A percentile compares a stretch with the other conserved stretches of the same genome.
Evolutionary conservation across 2,329 filamentous ascomycete genomes (phyloP).

Genomic region (Aspergillus sp.): DNA sequence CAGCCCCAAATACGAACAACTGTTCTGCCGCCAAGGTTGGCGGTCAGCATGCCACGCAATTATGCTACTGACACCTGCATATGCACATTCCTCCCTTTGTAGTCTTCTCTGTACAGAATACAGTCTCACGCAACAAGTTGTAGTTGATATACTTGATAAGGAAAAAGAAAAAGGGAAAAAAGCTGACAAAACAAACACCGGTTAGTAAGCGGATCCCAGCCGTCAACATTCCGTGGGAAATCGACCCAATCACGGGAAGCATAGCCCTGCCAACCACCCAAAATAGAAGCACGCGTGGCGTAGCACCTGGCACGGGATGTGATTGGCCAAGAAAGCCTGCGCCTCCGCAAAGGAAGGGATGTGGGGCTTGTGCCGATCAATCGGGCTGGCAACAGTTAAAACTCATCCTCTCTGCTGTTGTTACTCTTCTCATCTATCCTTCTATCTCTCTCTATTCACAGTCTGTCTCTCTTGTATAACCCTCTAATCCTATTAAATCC

Average conservation of each 20-base stretch:
- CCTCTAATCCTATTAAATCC: not conserved
- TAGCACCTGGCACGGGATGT: slow-evolving; percentile 5
- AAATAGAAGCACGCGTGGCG: slow-evolving; percentile 24
- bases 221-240: not conserved
- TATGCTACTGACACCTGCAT: too few relatives aligned
- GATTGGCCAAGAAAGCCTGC: slow-evolving; percentile 12
- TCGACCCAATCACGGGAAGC: slow-evolving; percentile 7
- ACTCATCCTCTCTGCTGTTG: slow-evolving; percentile 1
- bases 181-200: too few relatives aligned
- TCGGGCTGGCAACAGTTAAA: slow-evolving; percentile 3
- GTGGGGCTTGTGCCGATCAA: not conserved
- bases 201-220: not conserved
- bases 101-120: too few relatives aligned
- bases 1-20: too few relatives aligned
- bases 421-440: not conserved
- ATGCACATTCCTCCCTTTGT: too few relatives aligned
- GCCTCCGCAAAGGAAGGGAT: not conserved
- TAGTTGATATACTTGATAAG: too few relatives aligned
- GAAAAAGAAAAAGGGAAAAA: too few relatives aligned
- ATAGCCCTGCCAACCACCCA: not conserved
- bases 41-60: too few relatives aligned
- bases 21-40: too few relatives aligned
- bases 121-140: too few relatives aligned
- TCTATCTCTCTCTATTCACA: not conserved
- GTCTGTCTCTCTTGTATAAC: not conserved